These are phyloP conservation scores for Wickerhamiella bombiphila DNA, from an alignment of 805 yeast genomes.

Conservation along the genomic window DNA sequence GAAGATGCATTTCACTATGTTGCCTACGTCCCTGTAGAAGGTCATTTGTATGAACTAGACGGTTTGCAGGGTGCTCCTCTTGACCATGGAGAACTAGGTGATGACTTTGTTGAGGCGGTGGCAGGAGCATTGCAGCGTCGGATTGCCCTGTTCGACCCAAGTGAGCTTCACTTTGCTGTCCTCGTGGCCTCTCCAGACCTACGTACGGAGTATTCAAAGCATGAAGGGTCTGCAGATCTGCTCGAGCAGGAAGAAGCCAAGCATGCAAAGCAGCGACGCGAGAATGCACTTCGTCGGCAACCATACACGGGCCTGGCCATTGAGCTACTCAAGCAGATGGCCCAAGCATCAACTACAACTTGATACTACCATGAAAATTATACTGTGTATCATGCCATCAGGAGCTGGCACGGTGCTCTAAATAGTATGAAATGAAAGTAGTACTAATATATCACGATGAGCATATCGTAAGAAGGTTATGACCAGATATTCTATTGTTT, in stretches of 20 bases:
- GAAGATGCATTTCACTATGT: constrained; percentile 40
- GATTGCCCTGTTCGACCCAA: constrained; percentile 30
- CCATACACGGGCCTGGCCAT: constrained; percentile 40
- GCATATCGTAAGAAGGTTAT: too few species aligned
- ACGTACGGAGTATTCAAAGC: constrained; percentile 25
- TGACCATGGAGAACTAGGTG: constrained; percentile 27
- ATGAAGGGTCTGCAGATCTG: constrained; percentile 22
- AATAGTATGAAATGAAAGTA: too few species aligned
- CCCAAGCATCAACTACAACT: constrained; percentile 15
- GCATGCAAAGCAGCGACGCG: constrained; percentile 38
- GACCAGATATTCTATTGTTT: too few species aligned
- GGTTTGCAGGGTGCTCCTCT: constrained; percentile 46
- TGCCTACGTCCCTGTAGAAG: constrained; percentile 35
- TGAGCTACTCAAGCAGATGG: constrained; percentile 31
- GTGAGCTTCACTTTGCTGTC: constrained; percentile 43
- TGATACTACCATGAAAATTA: too few species aligned
- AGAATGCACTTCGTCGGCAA: constrained; percentile 39
- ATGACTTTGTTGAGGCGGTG: constrained; percentile 29
- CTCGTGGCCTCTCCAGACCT: constrained; percentile 40
- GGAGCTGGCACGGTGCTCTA: too few species aligned
- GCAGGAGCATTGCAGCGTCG: constrained; percentile 34
- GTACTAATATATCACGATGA: too few species aligned
- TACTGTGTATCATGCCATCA: too few species aligned
- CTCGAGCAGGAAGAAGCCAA: constrained; percentile 31
- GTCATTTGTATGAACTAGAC: constrained; percentile 43